Evolutionary conservation across 208 protist species (phyloP).

Genomic region (Trypanosoma cruzi): DNA sequence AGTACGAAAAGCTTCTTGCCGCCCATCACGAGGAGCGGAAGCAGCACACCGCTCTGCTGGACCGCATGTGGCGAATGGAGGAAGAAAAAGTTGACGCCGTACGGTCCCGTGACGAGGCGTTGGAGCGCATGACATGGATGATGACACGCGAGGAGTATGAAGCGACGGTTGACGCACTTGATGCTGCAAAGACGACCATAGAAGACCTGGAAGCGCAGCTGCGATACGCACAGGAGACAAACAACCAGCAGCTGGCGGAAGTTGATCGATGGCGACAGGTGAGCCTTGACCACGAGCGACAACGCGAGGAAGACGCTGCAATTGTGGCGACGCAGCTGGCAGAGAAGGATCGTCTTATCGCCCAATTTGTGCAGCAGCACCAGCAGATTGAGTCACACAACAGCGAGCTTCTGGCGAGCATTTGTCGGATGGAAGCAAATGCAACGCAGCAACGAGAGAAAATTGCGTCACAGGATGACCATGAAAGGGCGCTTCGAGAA

Average conservation of each 20-base stretch:
- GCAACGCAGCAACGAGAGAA: conserved; percentile 7
- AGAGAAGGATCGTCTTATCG: conserved; percentile 22
- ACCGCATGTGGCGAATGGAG: conserved; percentile 78
- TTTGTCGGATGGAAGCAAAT: conserved; percentile 6
- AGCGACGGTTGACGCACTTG: conserved; percentile 36
- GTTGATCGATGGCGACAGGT: conserved; percentile 9
- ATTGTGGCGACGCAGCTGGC: conserved; percentile 3
- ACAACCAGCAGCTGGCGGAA: conserved; percentile 1
- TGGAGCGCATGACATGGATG: conserved; percentile 41
- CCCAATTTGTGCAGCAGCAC: conserved; percentile 18
- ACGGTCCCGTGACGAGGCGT: conserved; percentile 23
- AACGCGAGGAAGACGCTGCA: conserved; percentile 5
- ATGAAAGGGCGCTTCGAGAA: conserved; percentile 27
- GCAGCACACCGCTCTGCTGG: conserved; percentile 54
- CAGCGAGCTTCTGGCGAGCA: conserved; percentile 2
- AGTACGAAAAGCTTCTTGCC: conserved; percentile 35
- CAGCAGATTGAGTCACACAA: conserved; percentile 8
- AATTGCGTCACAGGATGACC: conserved; percentile 15
- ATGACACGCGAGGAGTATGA: conserved; percentile 51
- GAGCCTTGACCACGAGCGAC: conserved; percentile 3
- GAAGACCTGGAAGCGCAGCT: conserved; percentile 39
- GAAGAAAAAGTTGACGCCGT: conserved; percentile 46
- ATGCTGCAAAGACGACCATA: conserved; percentile 25
- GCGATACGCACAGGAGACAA: conserved; percentile 11
- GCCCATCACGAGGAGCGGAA: conserved; percentile 60